Evolutionary conservation across 306 rosid genomes (phyloP), one percentile per base, ranked within the genome.

Genomic region (Carpinus fangiana): DNA sequence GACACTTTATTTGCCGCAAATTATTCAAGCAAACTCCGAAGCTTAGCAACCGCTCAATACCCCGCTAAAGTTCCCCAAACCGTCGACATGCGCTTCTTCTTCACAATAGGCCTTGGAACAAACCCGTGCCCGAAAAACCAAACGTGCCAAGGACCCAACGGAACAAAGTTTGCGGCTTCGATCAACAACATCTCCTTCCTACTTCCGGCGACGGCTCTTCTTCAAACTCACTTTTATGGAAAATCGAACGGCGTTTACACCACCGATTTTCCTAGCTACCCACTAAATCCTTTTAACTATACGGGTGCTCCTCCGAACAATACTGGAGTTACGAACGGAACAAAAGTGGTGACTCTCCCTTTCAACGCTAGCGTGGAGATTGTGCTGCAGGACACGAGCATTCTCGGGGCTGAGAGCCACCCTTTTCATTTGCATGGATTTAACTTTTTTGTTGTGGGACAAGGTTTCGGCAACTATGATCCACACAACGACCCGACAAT

Each of bases 341-440:
- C 74, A 34, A 77, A 56, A 41, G n/a, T 52, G 5, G 69, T 77
- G 57, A 50, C 55, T 68, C 68, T 75, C 16, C 73, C 70, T 16
- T 68, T 54, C 8, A 69, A 69, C 45, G 50, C 70, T 4, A 77
- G 75, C 16, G 81, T 77, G 20, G 81, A 77, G 67, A 1, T 77
- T n/a, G 56, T 77, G 11, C 23, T 77, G 75, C 81, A 68, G 67
- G 81, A 77, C 55, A 77, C 80, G 3, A 55, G 56, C 47, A 68
- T 77, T 77, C 68, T 77, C 8, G 70, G 80, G 31, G 80, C 46
- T 0, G 74, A 77, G 69, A 65, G 41, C 51, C 79, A 76, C 34
- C 79, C 79, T 64, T 61, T 76, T 11, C 80, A 76, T 36, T 41
- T 76, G 38, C 75, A 77, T 55, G 80, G 80, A 14, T 77, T 53